phyloP scores from a whole-genome alignment of 2,329 filamentous ascomycete species.

The Fusarium beomiforme region DNA sequence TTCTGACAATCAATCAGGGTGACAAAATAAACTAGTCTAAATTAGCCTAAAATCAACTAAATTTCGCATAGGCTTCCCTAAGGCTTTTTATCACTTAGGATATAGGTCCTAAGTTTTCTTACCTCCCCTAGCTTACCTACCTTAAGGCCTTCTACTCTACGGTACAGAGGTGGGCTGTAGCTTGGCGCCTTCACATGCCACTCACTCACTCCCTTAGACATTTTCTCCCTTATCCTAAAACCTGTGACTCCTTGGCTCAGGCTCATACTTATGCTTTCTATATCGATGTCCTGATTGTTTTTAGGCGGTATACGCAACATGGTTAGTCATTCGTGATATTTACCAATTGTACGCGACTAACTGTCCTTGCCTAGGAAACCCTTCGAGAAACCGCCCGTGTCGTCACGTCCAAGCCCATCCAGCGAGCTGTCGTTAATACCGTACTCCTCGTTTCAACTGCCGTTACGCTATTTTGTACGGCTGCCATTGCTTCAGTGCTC shows the following conservation, averaged over 20 bases:
- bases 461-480: slow-evolving; percentile 57
- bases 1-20: too few species aligned
- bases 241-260: neutral
- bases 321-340: slow-evolving; percentile 20
- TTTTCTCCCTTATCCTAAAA: slow-evolving; percentile 14
- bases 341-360: neutral
- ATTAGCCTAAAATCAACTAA: too few species aligned
- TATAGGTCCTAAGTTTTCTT: too few species aligned
- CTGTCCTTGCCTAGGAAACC: slow-evolving; percentile 44
- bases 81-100: too few species aligned
- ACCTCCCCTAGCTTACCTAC: too few species aligned
- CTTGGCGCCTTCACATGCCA: slow-evolving; percentile 38
- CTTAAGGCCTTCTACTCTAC: too few species aligned
- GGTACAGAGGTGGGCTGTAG: neutral
- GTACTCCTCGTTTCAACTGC: slow-evolving; percentile 56
- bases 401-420: slow-evolving; percentile 62
- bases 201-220: slow-evolving; percentile 1
- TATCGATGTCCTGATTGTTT: slow-evolving; percentile 6
- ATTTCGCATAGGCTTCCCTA: too few species aligned
- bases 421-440: slow-evolving; percentile 59
- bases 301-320: slow-evolving; percentile 12
- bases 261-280: slow-evolving; percentile 7
- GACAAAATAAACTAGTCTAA: too few species aligned
- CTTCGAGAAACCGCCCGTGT: slow-evolving; percentile 50
- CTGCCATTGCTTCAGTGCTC: slow-evolving; percentile 59